Evolutionary conservation across 306 rosid species (phyloP), one percentile per base, ranked within the genome.

Genomic region (Fragaria ananassa): DNA sequence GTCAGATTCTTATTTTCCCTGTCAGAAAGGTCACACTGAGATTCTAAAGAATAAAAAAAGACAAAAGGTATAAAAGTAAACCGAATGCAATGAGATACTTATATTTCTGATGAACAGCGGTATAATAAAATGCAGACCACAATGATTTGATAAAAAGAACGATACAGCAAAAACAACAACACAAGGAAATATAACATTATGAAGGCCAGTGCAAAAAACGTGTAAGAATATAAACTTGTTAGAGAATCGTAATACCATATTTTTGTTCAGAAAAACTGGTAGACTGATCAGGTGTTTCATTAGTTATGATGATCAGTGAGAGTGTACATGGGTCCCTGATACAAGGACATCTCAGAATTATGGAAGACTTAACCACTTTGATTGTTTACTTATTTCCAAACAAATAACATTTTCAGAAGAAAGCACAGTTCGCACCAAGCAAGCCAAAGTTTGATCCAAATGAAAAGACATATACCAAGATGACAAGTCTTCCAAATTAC

Each of bases 1-100:
- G 99, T 95, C 78, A 95, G 97, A 87, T 95, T 95, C 90, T 95
- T 95, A 89, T 95, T 92, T 90, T 95, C 99, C 82, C 99, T 95
- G 92, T 69, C 46, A 85, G 19, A 70, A 66, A 75, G 23, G 56
- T 47, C 69, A 50, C 19, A 66, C 44, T 74, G 41, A 69, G 18
- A 77, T 76, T 45, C 4, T 17, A 53, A n/a, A 39, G 41, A 10
- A 25, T 18, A 23, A 45, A 23, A 66, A 74, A 34, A 13, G 35
- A n/a, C 0, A 27, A 61, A 27, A 14, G 2, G 19, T 1, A 61
- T 3, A 60, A 15, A 53, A 19, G 60, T 53, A 19, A 54, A 31
- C 18, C 10, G 2, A 31, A 61, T 61, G 66, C 10, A 60, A 2
- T 13, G 17, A 29, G 19, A 14, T 61, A 13, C 66, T 27, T 31